Base-by-base conservation (phyloP, 176 grass and related monocot genomes). In the Musa itinerans region DNA sequence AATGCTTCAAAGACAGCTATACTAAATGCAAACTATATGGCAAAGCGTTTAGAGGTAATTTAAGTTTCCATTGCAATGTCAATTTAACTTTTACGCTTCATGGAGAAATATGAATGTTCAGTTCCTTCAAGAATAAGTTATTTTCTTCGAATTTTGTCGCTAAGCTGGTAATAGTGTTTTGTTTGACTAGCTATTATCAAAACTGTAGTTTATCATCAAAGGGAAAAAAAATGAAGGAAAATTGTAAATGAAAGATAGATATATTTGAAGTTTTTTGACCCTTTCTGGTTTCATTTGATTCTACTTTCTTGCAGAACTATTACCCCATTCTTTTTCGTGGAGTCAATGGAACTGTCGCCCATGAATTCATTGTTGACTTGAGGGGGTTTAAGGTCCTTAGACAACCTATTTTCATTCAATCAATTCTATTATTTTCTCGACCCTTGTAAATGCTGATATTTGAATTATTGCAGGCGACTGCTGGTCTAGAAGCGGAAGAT, bases 371-470 rank as follows among this genome's bases (percentile, higher is more conserved):
- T 57, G 80, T 99, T 65, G 96, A 99, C 78, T 88, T 99, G 81
- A 93, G 96, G 86, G 96, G 82, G 55, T 99, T 95, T 80, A 99
- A 99, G 96, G 96, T 99, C n/a, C n/a, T n/a, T n/a, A n/a, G n/a
- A n/a, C n/a, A n/a, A n/a, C n/a, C n/a, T n/a, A n/a, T n/a, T n/a
- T n/a, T n/a, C n/a, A n/a, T n/a, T n/a, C n/a, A n/a, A n/a, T n/a
- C n/a, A n/a, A n/a, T n/a, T n/a, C n/a, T n/a, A n/a, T n/a, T n/a
- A n/a, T n/a, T n/a, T n/a, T n/a, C n/a, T n/a, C n/a, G n/a, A n/a
- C n/a, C n/a, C n/a, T n/a, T n/a, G n/a, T n/a, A n/a, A 25, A 14
- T 67, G 57, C 21, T 68, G 22, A 78, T 52, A 63, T 13, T 77
- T 53, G 43, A 11, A 79, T 27, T 75, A 79, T 73, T 69, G 68